phyloP scores from a whole-genome alignment of 139 green algal genomes.

The Haematococcus sp. region DNA sequence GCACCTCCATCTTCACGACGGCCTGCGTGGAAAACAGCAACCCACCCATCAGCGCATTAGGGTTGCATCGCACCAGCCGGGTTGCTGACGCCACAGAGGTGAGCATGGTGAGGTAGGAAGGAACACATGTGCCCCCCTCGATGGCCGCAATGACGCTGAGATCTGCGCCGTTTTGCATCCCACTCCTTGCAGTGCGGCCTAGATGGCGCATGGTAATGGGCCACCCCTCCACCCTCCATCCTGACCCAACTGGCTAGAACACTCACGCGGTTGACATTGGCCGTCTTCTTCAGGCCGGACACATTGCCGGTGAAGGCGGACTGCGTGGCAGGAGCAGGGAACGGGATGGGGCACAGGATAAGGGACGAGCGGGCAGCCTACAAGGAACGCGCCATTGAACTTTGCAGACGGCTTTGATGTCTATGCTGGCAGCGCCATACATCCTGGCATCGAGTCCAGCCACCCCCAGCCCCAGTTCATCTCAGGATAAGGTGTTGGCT shows the following conservation, averaged over 20 bases:
- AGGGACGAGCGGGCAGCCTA: not conserved
- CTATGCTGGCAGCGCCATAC: too few relatives aligned
- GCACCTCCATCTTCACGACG: slow-evolving; percentile 23
- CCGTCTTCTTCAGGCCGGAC: slow-evolving; percentile 37
- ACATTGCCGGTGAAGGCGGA: slow-evolving; percentile 44
- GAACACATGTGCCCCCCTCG: too few relatives aligned
- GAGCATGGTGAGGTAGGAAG: not conserved
- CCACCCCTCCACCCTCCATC: not conserved
- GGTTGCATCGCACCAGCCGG: not conserved
- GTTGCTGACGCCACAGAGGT: not conserved
- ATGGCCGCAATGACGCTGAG: not conserved
- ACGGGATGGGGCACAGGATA: not conserved
- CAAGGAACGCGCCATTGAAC: not conserved
- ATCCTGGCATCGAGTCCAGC: not conserved
- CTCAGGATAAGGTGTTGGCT: not conserved
- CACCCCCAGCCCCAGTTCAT: not conserved
- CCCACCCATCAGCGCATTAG: not conserved
- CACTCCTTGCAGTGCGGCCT: not conserved
- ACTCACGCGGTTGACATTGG: slow-evolving; percentile 1
- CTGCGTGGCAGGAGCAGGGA: slow-evolving; percentile 22
- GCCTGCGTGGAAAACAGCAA: slow-evolving; percentile 10
- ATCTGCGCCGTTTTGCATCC: not conserved
- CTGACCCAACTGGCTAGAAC: slow-evolving; percentile 11
- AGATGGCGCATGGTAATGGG: not conserved
- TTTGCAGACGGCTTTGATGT: not conserved